phyloP scores from a whole-genome alignment of 2,329 filamentous ascomycete species.

The Paraconiothyrium brasiliense region DNA sequence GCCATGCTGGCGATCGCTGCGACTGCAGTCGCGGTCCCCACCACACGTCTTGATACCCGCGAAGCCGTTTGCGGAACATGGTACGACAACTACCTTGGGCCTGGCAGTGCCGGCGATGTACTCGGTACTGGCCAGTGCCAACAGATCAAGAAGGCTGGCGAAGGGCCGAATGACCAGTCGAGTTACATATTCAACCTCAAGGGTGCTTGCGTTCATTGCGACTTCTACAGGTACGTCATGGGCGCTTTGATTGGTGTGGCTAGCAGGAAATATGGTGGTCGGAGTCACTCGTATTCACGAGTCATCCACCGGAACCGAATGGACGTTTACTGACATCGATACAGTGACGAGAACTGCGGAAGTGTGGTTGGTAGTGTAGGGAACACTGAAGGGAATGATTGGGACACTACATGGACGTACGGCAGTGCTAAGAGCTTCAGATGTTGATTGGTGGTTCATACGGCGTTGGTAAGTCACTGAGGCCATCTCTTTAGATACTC shows the following conservation, averaged over 20 bases:
- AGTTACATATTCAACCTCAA: background rate
- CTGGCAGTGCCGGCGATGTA: slow-evolving; percentile 5
- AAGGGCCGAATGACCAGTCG: background rate
- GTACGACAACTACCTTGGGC: slow-evolving; percentile 4
- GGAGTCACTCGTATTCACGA: background rate
- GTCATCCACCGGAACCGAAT: background rate
- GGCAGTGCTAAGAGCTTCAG: background rate
- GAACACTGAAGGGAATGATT: background rate
- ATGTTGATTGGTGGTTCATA: background rate
- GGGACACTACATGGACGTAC: background rate
- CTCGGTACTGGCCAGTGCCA: slow-evolving; percentile 7
- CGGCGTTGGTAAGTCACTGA: background rate
- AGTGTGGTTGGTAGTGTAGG: background rate
- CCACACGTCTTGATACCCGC: background rate
- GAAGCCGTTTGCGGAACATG: background rate
- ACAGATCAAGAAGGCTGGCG: slow-evolving; percentile 1
- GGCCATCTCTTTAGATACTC: background rate
- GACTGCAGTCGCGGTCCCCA: background rate
- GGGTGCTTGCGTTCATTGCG: background rate
- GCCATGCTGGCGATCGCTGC: background rate
- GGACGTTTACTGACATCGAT: background rate
- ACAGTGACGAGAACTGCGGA: slow-evolving; percentile 5
- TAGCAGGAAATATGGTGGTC: background rate
- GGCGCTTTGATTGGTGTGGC: too few species aligned
- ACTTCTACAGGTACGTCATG: background rate